Base-by-base conservation (phyloP, 1,284 basidiomycete genomes). In the Waitea zeae region DNA sequence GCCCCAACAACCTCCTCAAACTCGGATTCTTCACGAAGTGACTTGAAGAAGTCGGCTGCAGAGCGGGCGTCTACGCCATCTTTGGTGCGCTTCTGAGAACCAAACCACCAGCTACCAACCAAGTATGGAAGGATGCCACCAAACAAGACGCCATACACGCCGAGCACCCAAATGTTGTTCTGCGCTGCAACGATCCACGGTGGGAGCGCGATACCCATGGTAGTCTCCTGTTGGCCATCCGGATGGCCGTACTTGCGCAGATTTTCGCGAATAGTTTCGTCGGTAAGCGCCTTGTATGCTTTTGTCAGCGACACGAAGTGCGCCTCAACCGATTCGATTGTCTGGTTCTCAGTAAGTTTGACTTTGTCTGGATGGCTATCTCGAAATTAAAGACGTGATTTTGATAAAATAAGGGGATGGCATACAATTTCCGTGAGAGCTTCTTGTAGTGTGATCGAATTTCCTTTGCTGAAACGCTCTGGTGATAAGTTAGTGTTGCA, bases 21-120 rank as follows among this genome's bases (percentile, higher is more conserved):
- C 1, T 66, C 66, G 4, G 82, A 80, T 32, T 83, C 77, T 49
- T 97, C 93, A 29, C 70, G 74, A 18, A 97, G 50, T 12, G 67
- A 61, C 52, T 86, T 86, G 73, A 97, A 98, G 62, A 92, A 95
- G 2, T 67, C 62, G 33, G 89, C 78, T 1, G 93, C 93, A 0
- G 89, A 88, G 30, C 62, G 63, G 33, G 81, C 77, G 42, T 88
- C 64, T 36, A 97, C 69, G 30, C 89, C 88, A 46, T 98, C 95
- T 53, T 96, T 95, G 19, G 95, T 98, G 52, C 75, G 78, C 42
- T 77, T 68, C 37, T 86, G 70, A 45, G 80, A 87, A 12, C 89
- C 87, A 51, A 97, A 98, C 95, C 95, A 99, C 95, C 95, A 99
- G 36, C 76, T 71, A 14, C 87, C 84, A 40, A 90, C 90, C n/a